These are phyloP conservation scores for Pseudoscleropodium purum DNA, from an alignment of 225 moss, liverwort and hornwort genomes.

Conservation along the genomic window DNA sequence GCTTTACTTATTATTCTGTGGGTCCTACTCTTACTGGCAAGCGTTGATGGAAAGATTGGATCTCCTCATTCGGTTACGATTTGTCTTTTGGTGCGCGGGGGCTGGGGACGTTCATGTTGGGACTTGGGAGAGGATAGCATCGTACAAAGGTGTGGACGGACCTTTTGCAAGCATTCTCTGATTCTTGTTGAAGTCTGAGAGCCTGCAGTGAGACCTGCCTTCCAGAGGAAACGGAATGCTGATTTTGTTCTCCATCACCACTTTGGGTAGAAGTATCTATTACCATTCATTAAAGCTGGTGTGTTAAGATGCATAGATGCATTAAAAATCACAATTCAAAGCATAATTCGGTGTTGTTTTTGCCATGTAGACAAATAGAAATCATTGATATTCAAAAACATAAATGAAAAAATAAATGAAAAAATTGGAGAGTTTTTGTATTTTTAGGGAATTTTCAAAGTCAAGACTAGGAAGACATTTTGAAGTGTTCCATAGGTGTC, in stretches of 20 bases:
- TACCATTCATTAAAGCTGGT: not conserved
- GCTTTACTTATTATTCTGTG: not conserved
- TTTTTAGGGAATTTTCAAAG: not conserved
- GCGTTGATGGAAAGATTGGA: not conserved
- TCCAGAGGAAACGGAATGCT: not conserved
- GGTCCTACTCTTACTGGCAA: not conserved
- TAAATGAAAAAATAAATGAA: no score
- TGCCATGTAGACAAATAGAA: not conserved
- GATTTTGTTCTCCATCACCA: not conserved
- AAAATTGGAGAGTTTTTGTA: no score
- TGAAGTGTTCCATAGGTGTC: not conserved
- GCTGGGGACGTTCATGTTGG: not conserved
- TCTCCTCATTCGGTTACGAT: not conserved
- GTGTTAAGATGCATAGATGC: not conserved
- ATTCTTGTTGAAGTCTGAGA: not conserved
- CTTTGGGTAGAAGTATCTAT: not conserved
- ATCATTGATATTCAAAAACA: not conserved
- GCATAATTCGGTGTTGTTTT: not conserved
- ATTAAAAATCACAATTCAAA: not conserved
- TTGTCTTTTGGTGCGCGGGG: not conserved
- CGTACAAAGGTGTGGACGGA: not conserved
- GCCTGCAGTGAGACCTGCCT: not conserved
- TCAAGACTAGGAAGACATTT: not conserved
- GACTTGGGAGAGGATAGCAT: not conserved
- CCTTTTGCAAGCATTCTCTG: not conserved